These are phyloP conservation scores for Melampsora americana DNA, from an alignment of 1,284 basidiomycete genomes.

Conservation along the genomic window DNA sequence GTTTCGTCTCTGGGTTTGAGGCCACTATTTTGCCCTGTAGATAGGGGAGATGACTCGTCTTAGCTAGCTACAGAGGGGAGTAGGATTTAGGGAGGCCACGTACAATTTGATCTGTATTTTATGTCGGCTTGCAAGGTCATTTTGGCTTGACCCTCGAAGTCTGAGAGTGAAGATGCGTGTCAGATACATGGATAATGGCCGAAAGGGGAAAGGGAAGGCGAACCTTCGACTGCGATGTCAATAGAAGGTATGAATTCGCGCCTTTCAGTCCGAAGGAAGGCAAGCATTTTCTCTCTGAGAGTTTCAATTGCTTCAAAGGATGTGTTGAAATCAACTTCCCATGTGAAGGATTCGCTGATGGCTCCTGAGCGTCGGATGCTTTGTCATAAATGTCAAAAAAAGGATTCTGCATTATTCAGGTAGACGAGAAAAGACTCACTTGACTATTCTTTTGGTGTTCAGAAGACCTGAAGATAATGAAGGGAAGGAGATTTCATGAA, in stretches of 20 bases:
- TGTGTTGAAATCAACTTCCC: constrained; percentile 76
- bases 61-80: constrained; percentile 3
- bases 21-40: constrained; percentile 65
- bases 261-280: constrained; percentile 64
- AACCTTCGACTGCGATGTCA: constrained; percentile 52
- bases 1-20: constrained; percentile 59
- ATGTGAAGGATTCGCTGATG: constrained; percentile 66
- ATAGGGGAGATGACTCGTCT: neutral
- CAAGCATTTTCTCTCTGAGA: constrained; percentile 74
- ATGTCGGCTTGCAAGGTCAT: constrained; percentile 77
- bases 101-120: constrained; percentile 81
- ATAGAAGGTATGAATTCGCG: constrained; percentile 53
- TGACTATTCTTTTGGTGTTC: constrained; percentile 63
- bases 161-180: constrained; percentile 54
- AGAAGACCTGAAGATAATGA: constrained; percentile 58
- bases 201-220: neutral
- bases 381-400: constrained; percentile 41
- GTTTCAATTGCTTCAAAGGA: constrained; percentile 77
- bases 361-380: constrained; percentile 57
- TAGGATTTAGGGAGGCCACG: constrained; percentile 32
- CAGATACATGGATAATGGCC: no score
- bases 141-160: constrained; percentile 77
- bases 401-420: constrained; percentile 5
- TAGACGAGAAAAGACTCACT: constrained; percentile 49
- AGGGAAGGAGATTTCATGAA: no score